Base-by-base conservation (phyloP, 371 early-diverging fungal species). In the Mortierella polycephala region DNA sequence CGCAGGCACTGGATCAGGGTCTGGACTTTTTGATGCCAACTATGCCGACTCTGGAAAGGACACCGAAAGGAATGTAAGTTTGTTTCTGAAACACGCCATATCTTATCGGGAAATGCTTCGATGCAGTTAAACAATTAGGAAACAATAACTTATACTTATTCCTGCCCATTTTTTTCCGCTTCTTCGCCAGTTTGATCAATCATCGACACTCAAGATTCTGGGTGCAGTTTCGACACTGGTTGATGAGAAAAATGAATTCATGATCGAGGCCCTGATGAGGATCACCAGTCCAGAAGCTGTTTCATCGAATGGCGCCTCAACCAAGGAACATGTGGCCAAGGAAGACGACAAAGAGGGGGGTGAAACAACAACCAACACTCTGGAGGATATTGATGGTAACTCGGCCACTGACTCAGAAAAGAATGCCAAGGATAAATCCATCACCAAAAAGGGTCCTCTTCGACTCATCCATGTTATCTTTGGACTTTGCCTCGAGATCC, bases 401-500 rank as follows among this genome's bases (percentile, higher is more conserved):
- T 21, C 9, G 21, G 14, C 18, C 39, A 2, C 45, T 14, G 63
- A 37, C 5, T 40, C 42, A 18, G 21, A 20, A 3, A 39, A 20
- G 16, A 39, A 40, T 8, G 21, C 37, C n/a, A 54, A 20, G 42
- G 40, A 30, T 3, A 44, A 45, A 13, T 12, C 16, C 21, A 23
- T 42, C 9, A 37, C 23, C n/a, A 76, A 57, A 45, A 57, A 41
- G 44, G 56, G 61, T 0, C 63, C 72, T 14, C 49, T 67, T 16
- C 44, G 63, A 14, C 44, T 77, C 30, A 71, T 77, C 16, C 77
- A 77, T 57, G 77, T 77, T 12, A 49, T 77, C 41, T 77, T 61
- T 52, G 77, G 77, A 11, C 68, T 77, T 23, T 77, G 77, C 39
- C 72, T 77, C n/a, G 77, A 77, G 39, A 77, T 77, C 20, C 37